Percentiles rank a stretch among this genome's conserved stretches.
Evolutionary conservation across 805 yeast species (phyloP).

Genomic region (Metschnikowia proteae): DNA sequence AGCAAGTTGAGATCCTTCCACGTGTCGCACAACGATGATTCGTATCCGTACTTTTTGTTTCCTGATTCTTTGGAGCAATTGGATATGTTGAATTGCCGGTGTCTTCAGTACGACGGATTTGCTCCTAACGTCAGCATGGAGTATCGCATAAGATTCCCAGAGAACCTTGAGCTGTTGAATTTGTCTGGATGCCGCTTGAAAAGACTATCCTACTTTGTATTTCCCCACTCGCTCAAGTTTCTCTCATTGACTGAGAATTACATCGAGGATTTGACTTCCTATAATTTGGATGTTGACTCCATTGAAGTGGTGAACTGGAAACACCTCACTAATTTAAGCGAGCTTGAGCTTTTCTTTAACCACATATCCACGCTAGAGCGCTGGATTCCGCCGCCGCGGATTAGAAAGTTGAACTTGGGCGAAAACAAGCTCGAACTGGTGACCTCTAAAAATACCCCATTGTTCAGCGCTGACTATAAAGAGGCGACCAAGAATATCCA

Average conservation of each 20-base stretch:
- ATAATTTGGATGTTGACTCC: conserved; percentile 12
- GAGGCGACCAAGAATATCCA: conserved; percentile 4
- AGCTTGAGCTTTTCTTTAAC: conserved; percentile 24
- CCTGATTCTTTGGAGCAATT: conserved; percentile 25
- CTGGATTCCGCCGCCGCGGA: conserved; percentile 20
- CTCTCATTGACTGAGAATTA: conserved; percentile 26
- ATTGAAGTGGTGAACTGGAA: conserved; percentile 21
- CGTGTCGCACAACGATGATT: conserved; percentile 9
- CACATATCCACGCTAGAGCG: conserved; percentile 15
- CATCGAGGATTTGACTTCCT: conserved; percentile 20
- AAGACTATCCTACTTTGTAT: conserved; percentile 20
- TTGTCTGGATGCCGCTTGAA: conserved; percentile 24
- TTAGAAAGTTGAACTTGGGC: conserved; percentile 14
- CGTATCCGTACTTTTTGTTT: conserved; percentile 23
- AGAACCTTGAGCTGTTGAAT: conserved; percentile 19
- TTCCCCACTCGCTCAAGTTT: conserved; percentile 21
- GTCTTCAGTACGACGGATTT: conserved; percentile 8
- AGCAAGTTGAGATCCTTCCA: conserved; percentile 19
- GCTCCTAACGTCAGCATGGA: conserved; percentile 4
- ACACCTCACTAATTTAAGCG: conserved; percentile 20
- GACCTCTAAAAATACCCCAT: conserved; percentile 12
- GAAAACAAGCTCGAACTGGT: conserved; percentile 14
- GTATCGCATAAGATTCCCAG: conserved; percentile 23
- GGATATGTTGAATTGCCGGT: conserved; percentile 20
- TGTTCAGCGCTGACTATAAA: conserved; percentile 2